phyloP scores from a whole-genome alignment of 495 filamentous ascomycete species.

The Xylaria scruposa region DNA sequence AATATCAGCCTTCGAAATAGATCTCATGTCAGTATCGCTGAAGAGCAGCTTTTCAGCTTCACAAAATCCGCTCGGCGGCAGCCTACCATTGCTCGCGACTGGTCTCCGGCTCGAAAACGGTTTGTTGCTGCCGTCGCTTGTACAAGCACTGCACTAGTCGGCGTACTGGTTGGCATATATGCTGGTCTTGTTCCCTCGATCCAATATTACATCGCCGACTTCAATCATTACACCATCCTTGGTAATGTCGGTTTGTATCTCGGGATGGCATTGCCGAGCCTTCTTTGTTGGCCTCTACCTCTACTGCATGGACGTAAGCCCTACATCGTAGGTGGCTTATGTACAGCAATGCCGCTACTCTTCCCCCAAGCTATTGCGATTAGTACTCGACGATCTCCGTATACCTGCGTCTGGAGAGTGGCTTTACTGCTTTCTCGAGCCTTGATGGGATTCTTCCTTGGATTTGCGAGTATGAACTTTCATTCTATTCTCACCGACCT shows the following conservation, averaged over 20 bases:
- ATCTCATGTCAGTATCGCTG: conserved; percentile 50
- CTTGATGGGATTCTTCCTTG: conserved; percentile 69
- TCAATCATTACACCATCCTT: conserved; percentile 67
- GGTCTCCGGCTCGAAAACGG: conserved; percentile 67
- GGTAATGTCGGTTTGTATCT: conserved; percentile 76
- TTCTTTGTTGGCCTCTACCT: conserved; percentile 75
- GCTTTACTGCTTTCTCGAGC: conserved; percentile 67
- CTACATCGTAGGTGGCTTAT: conserved; percentile 69
- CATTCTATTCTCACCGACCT: conserved; percentile 72
- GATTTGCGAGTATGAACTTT: conserved; percentile 79
- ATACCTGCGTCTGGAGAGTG: conserved; percentile 60
- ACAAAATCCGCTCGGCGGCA: conserved; percentile 58
- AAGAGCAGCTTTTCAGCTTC: conserved; percentile 58
- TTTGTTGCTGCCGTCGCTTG: conserved; percentile 72
- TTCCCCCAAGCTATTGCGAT: conserved; percentile 75
- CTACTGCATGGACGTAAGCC: conserved; percentile 79
- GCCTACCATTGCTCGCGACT: conserved; percentile 66
- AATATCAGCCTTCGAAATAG: conserved; percentile 47
- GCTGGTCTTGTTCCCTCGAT: conserved; percentile 77
- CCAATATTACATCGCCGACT: conserved; percentile 72
- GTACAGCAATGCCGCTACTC: conserved; percentile 72
- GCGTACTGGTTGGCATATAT: conserved; percentile 74
- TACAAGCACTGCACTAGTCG: conserved; percentile 70
- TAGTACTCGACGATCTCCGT: conserved; percentile 59
- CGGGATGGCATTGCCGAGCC: conserved; percentile 69